Conservation (phyloP, 106 monocot species). For the Alisma plantagoaquatica region DNA sequence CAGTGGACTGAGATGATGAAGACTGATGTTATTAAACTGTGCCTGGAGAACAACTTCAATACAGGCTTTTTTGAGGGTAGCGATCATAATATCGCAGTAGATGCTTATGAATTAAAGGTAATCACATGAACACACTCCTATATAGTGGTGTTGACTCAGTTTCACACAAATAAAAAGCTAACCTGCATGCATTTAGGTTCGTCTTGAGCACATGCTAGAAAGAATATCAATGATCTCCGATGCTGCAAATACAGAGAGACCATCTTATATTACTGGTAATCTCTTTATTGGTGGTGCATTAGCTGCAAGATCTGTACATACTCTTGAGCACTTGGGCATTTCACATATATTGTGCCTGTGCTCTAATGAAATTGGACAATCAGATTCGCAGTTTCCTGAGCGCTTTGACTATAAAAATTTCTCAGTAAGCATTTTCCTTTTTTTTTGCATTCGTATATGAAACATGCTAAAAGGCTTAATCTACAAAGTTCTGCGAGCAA, state of each 20-base stretch:
- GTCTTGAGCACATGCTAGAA: slow-evolving; percentile 92
- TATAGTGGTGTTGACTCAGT: too few relatives aligned
- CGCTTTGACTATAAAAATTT: slow-evolving; percentile 85
- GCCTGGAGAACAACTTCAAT: slow-evolving; percentile 87
- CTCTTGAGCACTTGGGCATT: slow-evolving; percentile 79
- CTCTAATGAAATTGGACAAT: slow-evolving; percentile 95
- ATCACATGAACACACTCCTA: slow-evolving; percentile 1
- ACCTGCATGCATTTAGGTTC: slow-evolving; percentile 36
- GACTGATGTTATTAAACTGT: slow-evolving; percentile 62
- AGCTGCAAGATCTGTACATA: slow-evolving; percentile 69
- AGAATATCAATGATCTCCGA: slow-evolving; percentile 75
- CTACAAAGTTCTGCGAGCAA: too few relatives aligned
- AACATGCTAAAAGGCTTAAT: too few relatives aligned
- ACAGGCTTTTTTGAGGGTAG: slow-evolving; percentile 81
- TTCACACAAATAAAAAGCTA: too few relatives aligned
- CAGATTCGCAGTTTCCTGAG: slow-evolving; percentile 84
- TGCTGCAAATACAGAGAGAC: slow-evolving; percentile 77
- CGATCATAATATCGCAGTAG: slow-evolving; percentile 47
- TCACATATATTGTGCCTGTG: slow-evolving; percentile 89
- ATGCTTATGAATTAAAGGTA: slow-evolving; percentile 98
- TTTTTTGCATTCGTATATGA: too few relatives aligned
- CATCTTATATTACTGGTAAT: slow-evolving; percentile 52
- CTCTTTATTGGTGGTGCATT: slow-evolving; percentile 90
- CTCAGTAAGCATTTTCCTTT: slow-evolving; percentile 45
- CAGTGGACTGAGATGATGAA: slow-evolving; percentile 82